These are phyloP conservation scores for Pseudocercospora ulei DNA, from an alignment of 2,329 filamentous ascomycete species.

Conservation along the genomic window DNA sequence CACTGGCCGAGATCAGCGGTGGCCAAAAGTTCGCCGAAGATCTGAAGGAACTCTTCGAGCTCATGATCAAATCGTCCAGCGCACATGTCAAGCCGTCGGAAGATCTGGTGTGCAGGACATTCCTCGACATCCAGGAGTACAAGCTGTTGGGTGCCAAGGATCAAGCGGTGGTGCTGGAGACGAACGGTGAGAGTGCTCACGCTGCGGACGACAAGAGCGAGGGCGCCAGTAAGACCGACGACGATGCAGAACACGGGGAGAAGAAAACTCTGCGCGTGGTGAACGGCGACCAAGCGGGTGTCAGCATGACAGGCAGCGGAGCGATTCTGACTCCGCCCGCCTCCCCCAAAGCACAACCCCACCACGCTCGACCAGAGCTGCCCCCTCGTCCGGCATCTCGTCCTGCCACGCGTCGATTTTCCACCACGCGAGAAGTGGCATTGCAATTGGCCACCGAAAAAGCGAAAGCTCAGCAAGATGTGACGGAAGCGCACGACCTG, in stretches of 20 bases:
- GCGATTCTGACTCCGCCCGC: slow-evolving; percentile 28
- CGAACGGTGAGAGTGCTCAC: slow-evolving; percentile 7
- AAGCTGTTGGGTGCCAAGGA: slow-evolving; percentile 20
- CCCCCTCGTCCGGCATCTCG: slow-evolving; percentile 36
- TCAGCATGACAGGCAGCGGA: slow-evolving; percentile 23
- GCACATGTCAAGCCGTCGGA: slow-evolving; percentile 31
- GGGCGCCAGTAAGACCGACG: background rate
- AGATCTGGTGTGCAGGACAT: slow-evolving; percentile 34
- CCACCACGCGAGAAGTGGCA: slow-evolving; percentile 25
- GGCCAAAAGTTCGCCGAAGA: slow-evolving; percentile 34
- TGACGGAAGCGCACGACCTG: slow-evolving; percentile 89
- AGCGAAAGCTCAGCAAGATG: slow-evolving; percentile 68
- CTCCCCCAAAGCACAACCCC: slow-evolving; percentile 23
- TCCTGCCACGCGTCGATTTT: slow-evolving; percentile 29
- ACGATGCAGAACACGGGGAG: slow-evolving; percentile 2
- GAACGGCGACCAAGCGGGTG: slow-evolving; percentile 20
- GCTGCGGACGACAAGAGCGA: slow-evolving; percentile 18
- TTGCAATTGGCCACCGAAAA: slow-evolving; percentile 49
- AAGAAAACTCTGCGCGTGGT: background rate
- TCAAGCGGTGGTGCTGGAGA: slow-evolving; percentile 9
- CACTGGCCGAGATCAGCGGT: slow-evolving; percentile 30
- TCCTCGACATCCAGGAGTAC: slow-evolving; percentile 29
- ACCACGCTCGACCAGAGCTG: slow-evolving; percentile 46
- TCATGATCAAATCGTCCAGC: slow-evolving; percentile 32
- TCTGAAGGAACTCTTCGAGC: slow-evolving; percentile 32